Evolutionary conservation across 2,329 filamentous ascomycete species (phyloP).

Genomic region (Gyromitra esculenta): DNA sequence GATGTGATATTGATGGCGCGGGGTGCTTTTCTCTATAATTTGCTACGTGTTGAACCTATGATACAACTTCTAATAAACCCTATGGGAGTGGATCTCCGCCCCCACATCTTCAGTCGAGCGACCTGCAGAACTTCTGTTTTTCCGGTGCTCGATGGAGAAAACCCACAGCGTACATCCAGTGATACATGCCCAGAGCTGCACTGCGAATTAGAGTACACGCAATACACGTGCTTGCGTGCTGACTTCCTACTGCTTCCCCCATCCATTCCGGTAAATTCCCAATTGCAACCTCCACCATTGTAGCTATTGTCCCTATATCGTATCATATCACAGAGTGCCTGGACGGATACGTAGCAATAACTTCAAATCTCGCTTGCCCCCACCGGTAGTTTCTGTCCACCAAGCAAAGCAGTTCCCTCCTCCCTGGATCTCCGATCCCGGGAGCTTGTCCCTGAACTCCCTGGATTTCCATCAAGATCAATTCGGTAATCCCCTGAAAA

Average conservation of each 20-base stretch:
- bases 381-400: background rate
- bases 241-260: constrained; percentile 25
- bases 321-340: constrained; percentile 12
- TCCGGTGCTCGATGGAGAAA: constrained; percentile 40
- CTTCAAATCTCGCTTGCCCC: constrained; percentile 16
- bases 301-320: constrained; percentile 19
- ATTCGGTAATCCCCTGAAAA: constrained; percentile 27
- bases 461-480: constrained; percentile 19
- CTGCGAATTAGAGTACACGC: background rate
- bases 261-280: constrained; percentile 19
- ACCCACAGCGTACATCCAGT: constrained; percentile 1
- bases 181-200: constrained; percentile 24
- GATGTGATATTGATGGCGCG: constrained; percentile 47
- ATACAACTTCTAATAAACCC: constrained; percentile 21
- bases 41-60: constrained; percentile 49
- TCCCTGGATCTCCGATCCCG: constrained; percentile 30
- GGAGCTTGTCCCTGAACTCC: constrained; percentile 34
- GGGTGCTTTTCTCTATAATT: constrained; percentile 36
- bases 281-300: constrained; percentile 3
- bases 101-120: constrained; percentile 34
- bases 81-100: constrained; percentile 44
- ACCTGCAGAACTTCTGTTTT: constrained; percentile 45
- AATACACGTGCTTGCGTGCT: constrained; percentile 36
- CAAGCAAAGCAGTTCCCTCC: background rate
- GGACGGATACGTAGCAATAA: constrained; percentile 7